phyloP scores from a whole-genome alignment of 1,139 yeast genomes.

The Yamadazyma diddensiae region DNA sequence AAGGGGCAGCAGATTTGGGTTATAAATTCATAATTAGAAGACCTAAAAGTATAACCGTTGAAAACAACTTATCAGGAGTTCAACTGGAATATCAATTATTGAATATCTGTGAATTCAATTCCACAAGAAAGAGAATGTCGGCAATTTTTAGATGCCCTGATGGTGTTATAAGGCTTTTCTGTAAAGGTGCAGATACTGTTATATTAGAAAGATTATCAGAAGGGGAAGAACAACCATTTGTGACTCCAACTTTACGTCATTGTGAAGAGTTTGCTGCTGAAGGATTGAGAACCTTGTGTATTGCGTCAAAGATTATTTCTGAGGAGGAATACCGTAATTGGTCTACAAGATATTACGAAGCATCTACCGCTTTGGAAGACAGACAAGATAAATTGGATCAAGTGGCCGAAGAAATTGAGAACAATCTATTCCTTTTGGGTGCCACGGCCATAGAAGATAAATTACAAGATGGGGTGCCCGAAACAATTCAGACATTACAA shows the following conservation, averaged over 20 bases:
- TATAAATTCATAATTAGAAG: constrained; percentile 80
- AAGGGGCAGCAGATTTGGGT: constrained; percentile 87
- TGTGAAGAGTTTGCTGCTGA: constrained; percentile 96
- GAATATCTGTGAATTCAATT: constrained; percentile 93
- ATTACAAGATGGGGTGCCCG: constrained; percentile 97
- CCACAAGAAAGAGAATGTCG: constrained; percentile 97
- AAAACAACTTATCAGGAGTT: constrained; percentile 39
- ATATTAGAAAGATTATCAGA: constrained; percentile 75
- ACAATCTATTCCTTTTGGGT: constrained; percentile 75
- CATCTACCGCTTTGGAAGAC: constrained; percentile 76
- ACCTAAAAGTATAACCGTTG: constrained; percentile 78
- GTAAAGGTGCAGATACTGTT: constrained; percentile 98
- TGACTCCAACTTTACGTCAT: constrained; percentile 79
- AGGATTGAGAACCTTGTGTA: constrained; percentile 91
- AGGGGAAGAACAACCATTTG: constrained; percentile 70
- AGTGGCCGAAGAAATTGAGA: constrained; percentile 72
- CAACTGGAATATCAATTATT: constrained; percentile 64
- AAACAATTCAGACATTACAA: constrained; percentile 89
- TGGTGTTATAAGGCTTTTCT: constrained; percentile 81
- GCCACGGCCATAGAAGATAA: constrained; percentile 99
- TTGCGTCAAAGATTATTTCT: constrained; percentile 79
- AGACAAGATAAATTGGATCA: constrained; percentile 75
- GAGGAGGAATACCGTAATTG: constrained; percentile 72
- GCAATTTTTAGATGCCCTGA: constrained; percentile 94
- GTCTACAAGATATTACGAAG: constrained; percentile 67